A percentile compares a stretch with the other conserved stretches of the same genome.
Evolutionary conservation across 352 stramenopile species (phyloP).

Genomic region (Phytophthora sp.): DNA sequence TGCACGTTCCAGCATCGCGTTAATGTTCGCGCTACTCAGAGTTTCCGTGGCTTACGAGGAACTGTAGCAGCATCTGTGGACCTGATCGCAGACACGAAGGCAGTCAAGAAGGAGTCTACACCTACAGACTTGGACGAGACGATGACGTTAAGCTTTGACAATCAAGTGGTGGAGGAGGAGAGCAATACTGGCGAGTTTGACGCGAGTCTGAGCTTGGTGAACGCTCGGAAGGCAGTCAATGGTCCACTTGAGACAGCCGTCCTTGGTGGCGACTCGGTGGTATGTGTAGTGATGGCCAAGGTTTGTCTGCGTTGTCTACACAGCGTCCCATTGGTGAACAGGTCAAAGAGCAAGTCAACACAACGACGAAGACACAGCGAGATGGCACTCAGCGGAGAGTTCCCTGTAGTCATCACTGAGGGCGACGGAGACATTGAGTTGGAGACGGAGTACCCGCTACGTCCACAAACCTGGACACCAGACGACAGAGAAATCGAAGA

Average conservation of each 20-base stretch:
- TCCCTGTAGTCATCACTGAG: slow-evolving; percentile 2
- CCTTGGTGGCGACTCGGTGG: slow-evolving; percentile 25
- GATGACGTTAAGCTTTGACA: slow-evolving; percentile 43
- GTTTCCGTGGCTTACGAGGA: slow-evolving; percentile 29
- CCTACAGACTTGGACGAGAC: slow-evolving; percentile 36
- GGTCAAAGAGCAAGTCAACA: slow-evolving; percentile 36
- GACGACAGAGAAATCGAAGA: slow-evolving; percentile 33
- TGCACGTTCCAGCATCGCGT: slow-evolving; percentile 57
- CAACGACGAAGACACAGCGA: slow-evolving; percentile 32
- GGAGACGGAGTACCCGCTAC: slow-evolving; percentile 9
- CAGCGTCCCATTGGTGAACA: slow-evolving; percentile 46
- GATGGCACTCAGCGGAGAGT: slow-evolving; percentile 11
- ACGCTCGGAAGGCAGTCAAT: slow-evolving; percentile 36
- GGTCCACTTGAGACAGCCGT: slow-evolving; percentile 30
- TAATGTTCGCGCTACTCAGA: slow-evolving; percentile 44
- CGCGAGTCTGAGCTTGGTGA: slow-evolving; percentile 34
- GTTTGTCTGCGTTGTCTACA: slow-evolving; percentile 68
- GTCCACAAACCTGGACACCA: slow-evolving; percentile 37
- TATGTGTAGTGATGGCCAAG: slow-evolving; percentile 63
- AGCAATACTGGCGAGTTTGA: slow-evolving; percentile 18
- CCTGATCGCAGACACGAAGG: slow-evolving; percentile 16
- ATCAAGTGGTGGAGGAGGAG: slow-evolving; percentile 28
- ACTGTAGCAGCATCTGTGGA: slow-evolving; percentile 28
- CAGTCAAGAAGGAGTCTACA: slow-evolving; percentile 1
- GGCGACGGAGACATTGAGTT: slow-evolving; percentile 5